A percentile compares a stretch with the other conserved stretches of the same genome.
phyloP scores from a whole-genome alignment of 1,284 basidiomycete species.

The Leccinum fallax region DNA sequence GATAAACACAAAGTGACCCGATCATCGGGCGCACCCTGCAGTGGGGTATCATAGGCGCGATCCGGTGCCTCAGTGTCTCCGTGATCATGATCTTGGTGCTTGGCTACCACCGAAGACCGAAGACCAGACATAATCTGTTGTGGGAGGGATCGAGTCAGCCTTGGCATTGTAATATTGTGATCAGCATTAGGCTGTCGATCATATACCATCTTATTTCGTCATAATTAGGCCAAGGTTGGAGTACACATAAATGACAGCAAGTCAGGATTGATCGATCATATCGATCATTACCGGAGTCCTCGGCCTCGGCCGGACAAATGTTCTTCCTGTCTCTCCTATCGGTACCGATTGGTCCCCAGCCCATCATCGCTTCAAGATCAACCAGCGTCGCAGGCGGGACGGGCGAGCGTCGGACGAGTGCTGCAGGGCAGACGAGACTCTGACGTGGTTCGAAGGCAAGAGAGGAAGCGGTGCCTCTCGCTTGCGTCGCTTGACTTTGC shows the following conservation, averaged over 20 bases:
- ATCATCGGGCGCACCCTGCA: not conserved
- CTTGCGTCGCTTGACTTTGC: not conserved
- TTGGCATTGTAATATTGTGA: not conserved
- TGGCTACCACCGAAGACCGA: not conserved
- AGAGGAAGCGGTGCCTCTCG: not conserved
- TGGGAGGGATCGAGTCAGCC: not conserved
- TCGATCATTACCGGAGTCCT: not conserved
- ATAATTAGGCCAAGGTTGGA: not conserved
- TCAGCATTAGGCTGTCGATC: not conserved
- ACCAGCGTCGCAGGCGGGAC: not conserved
- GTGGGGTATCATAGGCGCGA: not conserved
- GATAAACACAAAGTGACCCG: not conserved
- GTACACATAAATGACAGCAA: not conserved
- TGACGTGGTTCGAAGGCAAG: not conserved
- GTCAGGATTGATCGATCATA: not conserved
- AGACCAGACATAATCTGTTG: not conserved
- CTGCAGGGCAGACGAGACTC: not conserved
- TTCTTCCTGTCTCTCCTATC: not conserved
- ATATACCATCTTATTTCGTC: not conserved
- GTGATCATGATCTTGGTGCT: not conserved
- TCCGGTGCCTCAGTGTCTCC: not conserved
- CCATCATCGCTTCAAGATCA: not conserved
- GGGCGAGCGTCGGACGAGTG: not conserved
- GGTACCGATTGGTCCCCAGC: not conserved
- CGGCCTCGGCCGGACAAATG: not conserved